These are phyloP conservation scores for Ophiocordyceps robertsii DNA, from an alignment of 2,329 filamentous ascomycete species.

Conservation along the genomic window DNA sequence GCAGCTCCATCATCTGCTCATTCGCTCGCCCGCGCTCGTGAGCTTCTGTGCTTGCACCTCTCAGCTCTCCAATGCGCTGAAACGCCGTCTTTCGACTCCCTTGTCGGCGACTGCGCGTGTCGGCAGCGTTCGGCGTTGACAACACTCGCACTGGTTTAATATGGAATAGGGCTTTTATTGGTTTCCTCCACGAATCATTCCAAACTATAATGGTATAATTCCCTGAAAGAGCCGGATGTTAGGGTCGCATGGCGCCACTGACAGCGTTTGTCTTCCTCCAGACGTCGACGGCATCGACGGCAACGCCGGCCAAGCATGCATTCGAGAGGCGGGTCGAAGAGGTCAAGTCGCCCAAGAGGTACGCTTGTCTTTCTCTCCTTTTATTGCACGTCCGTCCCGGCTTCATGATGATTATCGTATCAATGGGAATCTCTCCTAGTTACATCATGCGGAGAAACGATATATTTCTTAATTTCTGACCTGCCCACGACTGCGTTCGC, in stretches of 20 bases:
- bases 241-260: not conserved
- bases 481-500: conserved; percentile 1
- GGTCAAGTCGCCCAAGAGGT: conserved; percentile 83
- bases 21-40: not conserved
- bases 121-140: conserved; percentile 1
- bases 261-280: conserved; percentile 14
- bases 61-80: conserved; percentile 8
- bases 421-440: conserved; percentile 99
- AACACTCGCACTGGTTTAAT: conserved; percentile 1
- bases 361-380: conserved; percentile 24
- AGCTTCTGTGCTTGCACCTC: conserved; percentile 1
- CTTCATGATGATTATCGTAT: conserved; percentile 67
- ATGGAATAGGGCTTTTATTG: conserved; percentile 3
- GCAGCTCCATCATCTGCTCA: too few species aligned
- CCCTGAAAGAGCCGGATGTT: not conserved
- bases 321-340: conserved; percentile 77
- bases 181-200: conserved; percentile 4
- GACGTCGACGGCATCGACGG: conserved; percentile 61
- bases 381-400: conserved; percentile 2
- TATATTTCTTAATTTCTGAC: conserved; percentile 50
- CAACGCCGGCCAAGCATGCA: conserved; percentile 54
- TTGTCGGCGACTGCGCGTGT: conserved; percentile 6
- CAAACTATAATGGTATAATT: conserved; percentile 6
- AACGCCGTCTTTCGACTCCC: conserved; percentile 3
- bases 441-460: conserved; percentile 75